Conservation (phyloP, 192 early-diverging fungal genomes). For the Podila minutissima region DNA sequence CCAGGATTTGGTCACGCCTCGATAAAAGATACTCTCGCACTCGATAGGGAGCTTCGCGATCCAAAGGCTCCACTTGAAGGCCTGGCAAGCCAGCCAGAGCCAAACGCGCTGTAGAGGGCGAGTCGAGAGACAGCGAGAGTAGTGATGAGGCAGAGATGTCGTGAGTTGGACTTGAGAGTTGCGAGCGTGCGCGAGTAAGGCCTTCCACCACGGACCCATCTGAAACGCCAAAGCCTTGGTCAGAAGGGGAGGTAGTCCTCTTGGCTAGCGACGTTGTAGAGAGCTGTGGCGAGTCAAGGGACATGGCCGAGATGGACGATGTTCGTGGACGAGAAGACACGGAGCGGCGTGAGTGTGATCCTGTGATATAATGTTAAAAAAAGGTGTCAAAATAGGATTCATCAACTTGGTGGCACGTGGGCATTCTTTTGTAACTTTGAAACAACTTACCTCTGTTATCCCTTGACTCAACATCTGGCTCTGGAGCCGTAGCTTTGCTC, state of each 20-base stretch:
- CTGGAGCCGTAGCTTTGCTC: neutral
- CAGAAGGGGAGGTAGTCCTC: neutral
- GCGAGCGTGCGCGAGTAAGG: neutral
- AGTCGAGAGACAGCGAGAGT: conserved; percentile 24
- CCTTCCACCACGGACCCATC: neutral
- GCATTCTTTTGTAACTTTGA: neutral
- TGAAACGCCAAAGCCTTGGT: too few species aligned
- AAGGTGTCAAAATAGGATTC: too few species aligned
- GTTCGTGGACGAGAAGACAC: neutral
- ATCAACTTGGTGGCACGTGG: too few species aligned
- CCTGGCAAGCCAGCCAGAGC: too few species aligned
- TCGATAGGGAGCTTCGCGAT: neutral
- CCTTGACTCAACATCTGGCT: neutral
- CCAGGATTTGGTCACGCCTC: neutral
- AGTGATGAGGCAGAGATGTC: conserved; percentile 22
- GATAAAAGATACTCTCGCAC: neutral
- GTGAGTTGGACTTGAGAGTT: conserved; percentile 16
- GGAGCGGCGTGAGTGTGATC: neutral
- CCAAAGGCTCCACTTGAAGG: neutral
- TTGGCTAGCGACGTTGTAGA: neutral
- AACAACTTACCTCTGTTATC: neutral
- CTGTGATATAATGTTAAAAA: too few species aligned
- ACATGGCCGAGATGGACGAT: conserved; percentile 14
- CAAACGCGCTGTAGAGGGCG: conserved; percentile 5
- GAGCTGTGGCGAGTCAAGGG: conserved; percentile 3